phyloP scores from a whole-genome alignment of 306 rosid genomes.

The Luffa aegyptiaca region DNA sequence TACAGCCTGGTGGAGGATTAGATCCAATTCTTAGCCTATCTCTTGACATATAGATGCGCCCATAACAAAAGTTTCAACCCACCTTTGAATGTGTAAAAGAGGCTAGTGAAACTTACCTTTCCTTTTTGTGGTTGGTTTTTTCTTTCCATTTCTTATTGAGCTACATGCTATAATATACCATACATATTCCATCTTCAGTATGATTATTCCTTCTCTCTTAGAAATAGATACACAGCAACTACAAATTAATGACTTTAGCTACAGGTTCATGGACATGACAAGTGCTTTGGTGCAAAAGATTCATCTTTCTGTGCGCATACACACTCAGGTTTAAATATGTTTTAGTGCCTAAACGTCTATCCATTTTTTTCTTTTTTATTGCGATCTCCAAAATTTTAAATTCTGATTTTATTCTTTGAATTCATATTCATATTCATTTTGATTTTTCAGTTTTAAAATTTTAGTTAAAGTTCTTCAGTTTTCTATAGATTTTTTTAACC shows the following conservation, averaged over 20 bases:
- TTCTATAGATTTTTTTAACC: neutral
- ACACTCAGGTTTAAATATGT: neutral
- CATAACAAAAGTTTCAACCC: constrained; percentile 23
- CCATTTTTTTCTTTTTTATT: neutral
- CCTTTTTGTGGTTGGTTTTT: neutral
- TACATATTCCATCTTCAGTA: neutral
- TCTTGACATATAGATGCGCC: constrained; percentile 27
- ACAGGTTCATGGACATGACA: constrained; percentile 6
- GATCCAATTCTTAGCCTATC: constrained; percentile 38
- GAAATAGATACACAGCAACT: neutral
- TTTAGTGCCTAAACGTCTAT: neutral
- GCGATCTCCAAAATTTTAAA: neutral
- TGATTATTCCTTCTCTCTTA: neutral
- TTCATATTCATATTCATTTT: neutral
- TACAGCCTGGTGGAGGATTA: constrained; percentile 49
- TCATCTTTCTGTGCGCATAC: constrained; percentile 4
- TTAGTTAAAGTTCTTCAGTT: neutral
- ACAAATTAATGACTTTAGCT: neutral
- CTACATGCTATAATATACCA: constrained; percentile 6
- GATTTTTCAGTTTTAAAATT: neutral
- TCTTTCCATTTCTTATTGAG: neutral
- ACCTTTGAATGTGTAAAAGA: constrained; percentile 8
- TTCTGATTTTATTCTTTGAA: constrained; percentile 2
- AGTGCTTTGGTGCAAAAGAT: neutral
- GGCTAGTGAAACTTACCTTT: neutral